These are phyloP conservation scores for Leccinum fuscescens DNA, from an alignment of 1,284 basidiomycete genomes.

Conservation along the genomic window DNA sequence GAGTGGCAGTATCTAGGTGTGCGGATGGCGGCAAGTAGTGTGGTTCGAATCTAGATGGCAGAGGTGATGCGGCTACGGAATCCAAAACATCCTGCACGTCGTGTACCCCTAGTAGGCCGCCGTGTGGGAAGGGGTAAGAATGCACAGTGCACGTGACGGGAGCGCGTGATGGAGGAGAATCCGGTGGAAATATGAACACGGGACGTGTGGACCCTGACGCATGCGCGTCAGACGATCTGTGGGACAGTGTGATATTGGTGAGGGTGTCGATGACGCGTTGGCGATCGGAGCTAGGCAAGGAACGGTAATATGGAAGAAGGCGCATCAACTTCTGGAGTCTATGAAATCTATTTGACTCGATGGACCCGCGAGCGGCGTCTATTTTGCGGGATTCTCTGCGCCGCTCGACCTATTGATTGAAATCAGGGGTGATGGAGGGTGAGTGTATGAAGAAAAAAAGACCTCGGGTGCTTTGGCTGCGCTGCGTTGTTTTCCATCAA, in stretches of 20 bases:
- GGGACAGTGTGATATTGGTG: conserved; percentile 12
- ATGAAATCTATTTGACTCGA: conserved; percentile 53
- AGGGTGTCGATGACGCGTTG: conserved; percentile 31
- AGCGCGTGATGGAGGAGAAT: neutral
- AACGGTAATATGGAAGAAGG: conserved; percentile 38
- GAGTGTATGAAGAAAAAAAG: conserved; percentile 15
- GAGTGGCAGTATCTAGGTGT: conserved; percentile 7
- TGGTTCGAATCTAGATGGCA: conserved; percentile 23
- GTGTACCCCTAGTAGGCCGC: neutral
- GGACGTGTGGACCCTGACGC: conserved; percentile 19
- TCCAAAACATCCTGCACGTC: conserved; percentile 19
- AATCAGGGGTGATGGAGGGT: conserved; percentile 8
- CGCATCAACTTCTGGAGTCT: conserved; percentile 48
- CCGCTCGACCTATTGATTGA: conserved; percentile 43
- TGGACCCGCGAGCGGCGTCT: conserved; percentile 45
- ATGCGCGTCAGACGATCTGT: conserved; percentile 14
- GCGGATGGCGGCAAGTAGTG: conserved; percentile 9
- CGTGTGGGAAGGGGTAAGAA: conserved; percentile 16
- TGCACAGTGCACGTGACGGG: conserved; percentile 6
- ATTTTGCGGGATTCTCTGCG: conserved; percentile 48
- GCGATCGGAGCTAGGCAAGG: conserved; percentile 36
- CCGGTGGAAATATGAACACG: conserved; percentile 4
- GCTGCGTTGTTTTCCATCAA: conserved; percentile 68
- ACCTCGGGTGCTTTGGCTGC: conserved; percentile 73
- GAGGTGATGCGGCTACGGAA: conserved; percentile 1